Evolutionary conservation across 2,329 filamentous ascomycete species (phyloP).

Genomic region (Trichoderma arundinaceum): DNA sequence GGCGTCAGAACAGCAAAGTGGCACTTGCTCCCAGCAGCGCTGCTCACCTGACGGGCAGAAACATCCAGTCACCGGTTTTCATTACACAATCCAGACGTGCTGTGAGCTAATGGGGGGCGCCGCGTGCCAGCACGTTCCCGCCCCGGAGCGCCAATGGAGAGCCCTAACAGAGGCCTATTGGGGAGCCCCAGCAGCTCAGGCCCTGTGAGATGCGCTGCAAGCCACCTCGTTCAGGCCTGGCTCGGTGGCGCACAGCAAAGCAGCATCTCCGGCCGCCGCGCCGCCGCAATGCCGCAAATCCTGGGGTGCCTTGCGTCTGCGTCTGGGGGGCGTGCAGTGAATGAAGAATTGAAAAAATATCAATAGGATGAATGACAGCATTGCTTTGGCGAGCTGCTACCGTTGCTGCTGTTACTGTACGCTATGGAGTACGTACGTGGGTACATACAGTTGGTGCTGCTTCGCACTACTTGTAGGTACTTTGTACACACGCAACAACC

Average conservation of each 20-base stretch:
- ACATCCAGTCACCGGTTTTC: slow-evolving; percentile 51
- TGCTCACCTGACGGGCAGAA: slow-evolving; percentile 33
- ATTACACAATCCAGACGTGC: slow-evolving; percentile 54
- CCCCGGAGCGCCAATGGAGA: slow-evolving; percentile 22
- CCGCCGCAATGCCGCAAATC: slow-evolving; percentile 24
- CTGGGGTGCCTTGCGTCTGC: slow-evolving; percentile 8
- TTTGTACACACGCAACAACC: no score
- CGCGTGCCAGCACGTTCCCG: slow-evolving; percentile 32
- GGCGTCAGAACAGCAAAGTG: slow-evolving; percentile 11
- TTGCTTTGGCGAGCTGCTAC: no score
- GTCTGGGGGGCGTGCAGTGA: no score
- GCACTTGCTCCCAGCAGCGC: slow-evolving; percentile 26
- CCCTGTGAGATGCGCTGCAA: neutral
- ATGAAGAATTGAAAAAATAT: no score
- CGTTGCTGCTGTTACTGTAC: no score
- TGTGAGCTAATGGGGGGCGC: slow-evolving; percentile 40
- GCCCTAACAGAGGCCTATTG: slow-evolving; percentile 12
- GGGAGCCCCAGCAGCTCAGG: slow-evolving; percentile 1
- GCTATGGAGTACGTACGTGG: no score
- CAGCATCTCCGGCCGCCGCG: slow-evolving; percentile 24
- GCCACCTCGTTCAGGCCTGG: neutral
- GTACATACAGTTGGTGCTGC: no score
- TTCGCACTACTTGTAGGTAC: no score
- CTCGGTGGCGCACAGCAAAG: slow-evolving; percentile 21
- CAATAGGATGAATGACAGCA: no score